Conservation (phyloP, 768 basidiomycete species). For the Collybia mongolica region DNA sequence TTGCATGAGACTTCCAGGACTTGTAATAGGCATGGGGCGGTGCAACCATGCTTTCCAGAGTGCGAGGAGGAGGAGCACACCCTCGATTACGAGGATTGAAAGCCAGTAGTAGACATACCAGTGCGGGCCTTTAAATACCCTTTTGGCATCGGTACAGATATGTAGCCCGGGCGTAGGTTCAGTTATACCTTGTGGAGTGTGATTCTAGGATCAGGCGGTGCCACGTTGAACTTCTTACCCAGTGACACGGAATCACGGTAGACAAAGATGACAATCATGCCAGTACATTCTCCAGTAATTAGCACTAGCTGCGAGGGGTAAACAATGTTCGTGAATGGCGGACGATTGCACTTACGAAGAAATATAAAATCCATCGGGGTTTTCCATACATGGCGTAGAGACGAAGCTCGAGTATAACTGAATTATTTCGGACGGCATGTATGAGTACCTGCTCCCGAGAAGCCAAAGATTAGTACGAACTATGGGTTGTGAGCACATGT, state of each 20-base stretch:
- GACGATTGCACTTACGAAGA: conserved; percentile 13
- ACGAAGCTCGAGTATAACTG: conserved; percentile 30
- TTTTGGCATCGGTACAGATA: conserved; percentile 34
- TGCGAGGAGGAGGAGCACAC: conserved; percentile 24
- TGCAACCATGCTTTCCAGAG: conserved; percentile 30
- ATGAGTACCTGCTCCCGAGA: neutral
- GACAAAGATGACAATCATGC: conserved; percentile 25
- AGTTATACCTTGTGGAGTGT: conserved; percentile 22
- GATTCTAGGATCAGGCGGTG: neutral
- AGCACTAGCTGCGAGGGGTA: conserved; percentile 6
- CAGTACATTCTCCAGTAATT: conserved; percentile 13
- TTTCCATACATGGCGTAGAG: conserved; percentile 31
- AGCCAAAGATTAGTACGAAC: conserved; percentile 2
- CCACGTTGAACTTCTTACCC: conserved; percentile 17
- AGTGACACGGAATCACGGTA: conserved; percentile 22
- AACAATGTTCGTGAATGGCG: no score
- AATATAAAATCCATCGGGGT: conserved; percentile 17
- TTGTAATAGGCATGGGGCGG: conserved; percentile 5
- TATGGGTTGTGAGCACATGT: conserved; percentile 33
- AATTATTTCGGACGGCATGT: neutral
- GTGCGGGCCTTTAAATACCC: conserved; percentile 18
- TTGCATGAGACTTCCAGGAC: conserved; percentile 24
- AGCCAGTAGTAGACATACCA: conserved; percentile 34
- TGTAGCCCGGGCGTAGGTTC: conserved; percentile 27
- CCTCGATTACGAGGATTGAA: conserved; percentile 23